Evolutionary conservation across 768 basidiomycete species (phyloP).

Genomic region (Pisolithus tinctorius): DNA sequence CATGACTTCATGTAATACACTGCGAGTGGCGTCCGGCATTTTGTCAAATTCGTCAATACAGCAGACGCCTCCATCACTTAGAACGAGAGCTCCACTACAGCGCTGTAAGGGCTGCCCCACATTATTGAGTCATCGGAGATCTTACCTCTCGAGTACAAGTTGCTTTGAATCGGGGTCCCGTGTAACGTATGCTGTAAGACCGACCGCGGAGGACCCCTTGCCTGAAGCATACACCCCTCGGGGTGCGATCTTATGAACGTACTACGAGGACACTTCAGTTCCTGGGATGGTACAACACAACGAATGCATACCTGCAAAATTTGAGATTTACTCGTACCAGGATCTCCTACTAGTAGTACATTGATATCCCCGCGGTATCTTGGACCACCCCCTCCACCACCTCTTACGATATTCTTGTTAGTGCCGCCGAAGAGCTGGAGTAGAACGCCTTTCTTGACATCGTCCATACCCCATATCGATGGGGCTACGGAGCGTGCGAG

Average conservation of each 20-base stretch:
- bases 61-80: conserved; percentile 95
- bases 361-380: conserved; percentile 98
- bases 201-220: conserved; percentile 97
- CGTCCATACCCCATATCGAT: conserved; percentile 96
- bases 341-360: conserved; percentile 93
- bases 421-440: conserved; percentile 96
- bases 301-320: conserved; percentile 66
- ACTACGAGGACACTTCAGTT: conserved; percentile 39
- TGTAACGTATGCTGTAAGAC: conserved; percentile 97
- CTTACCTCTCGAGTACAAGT: conserved; percentile 89
- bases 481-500: conserved; percentile 85
- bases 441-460: conserved; percentile 97
- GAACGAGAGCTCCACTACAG: conserved; percentile 80
- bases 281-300: not conserved
- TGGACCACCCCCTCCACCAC: conserved; percentile 93
- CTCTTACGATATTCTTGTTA: conserved; percentile 88
- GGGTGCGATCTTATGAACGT: conserved; percentile 98
- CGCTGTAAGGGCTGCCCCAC: not conserved
- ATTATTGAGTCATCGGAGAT: not conserved
- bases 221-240: conserved; percentile 97
- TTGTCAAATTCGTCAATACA: conserved; percentile 99
- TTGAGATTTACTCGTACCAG: conserved; percentile 95
- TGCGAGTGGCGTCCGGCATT: conserved; percentile 96
- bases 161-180: conserved; percentile 98
- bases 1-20: conserved; percentile 99